phyloP scores from a whole-genome alignment of 1,284 basidiomycete species.

The Moesziomyces sp. region DNA sequence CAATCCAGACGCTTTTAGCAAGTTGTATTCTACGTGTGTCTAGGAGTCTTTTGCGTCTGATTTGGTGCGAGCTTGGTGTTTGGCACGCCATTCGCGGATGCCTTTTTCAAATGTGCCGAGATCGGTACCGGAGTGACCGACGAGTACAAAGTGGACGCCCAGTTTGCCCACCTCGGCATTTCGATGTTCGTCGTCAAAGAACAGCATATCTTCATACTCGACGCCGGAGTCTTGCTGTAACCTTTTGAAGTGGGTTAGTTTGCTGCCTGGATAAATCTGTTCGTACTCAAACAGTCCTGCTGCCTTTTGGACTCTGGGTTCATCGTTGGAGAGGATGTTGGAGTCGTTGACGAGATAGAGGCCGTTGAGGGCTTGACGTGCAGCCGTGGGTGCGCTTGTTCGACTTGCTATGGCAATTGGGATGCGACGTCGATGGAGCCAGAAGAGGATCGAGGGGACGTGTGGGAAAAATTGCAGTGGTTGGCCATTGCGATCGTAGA shows the following conservation, averaged over 20 bases:
- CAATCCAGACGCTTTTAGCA: too few relatives aligned
- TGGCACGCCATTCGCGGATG: constrained; percentile 54
- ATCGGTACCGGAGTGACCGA: constrained; percentile 58
- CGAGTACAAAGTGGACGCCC: constrained; percentile 64
- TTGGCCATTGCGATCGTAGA: constrained; percentile 51
- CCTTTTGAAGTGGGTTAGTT: constrained; percentile 59
- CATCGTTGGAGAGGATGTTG: neutral
- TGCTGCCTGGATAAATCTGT: constrained; percentile 66
- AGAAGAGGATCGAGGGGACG: constrained; percentile 60
- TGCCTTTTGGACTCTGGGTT: constrained; percentile 30
- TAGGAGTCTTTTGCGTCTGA: constrained; percentile 2
- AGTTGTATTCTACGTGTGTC: neutral
- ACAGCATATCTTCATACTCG: constrained; percentile 63
- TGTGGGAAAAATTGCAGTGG: constrained; percentile 58
- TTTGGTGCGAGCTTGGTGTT: constrained; percentile 22
- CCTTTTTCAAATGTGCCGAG: constrained; percentile 55
- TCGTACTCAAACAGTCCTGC: constrained; percentile 56
- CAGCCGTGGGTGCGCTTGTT: constrained; percentile 57
- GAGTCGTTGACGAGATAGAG: constrained; percentile 46
- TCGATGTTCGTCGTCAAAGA: constrained; percentile 64
- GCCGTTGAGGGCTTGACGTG: constrained; percentile 58
- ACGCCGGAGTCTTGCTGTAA: constrained; percentile 54
- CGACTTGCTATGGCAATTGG: constrained; percentile 57
- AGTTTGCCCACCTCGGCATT: constrained; percentile 61
- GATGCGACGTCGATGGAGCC: constrained; percentile 35